These are phyloP conservation scores for Macrotyloma uniflorum DNA, from an alignment of 306 rosid genomes.

Conservation along the genomic window DNA sequence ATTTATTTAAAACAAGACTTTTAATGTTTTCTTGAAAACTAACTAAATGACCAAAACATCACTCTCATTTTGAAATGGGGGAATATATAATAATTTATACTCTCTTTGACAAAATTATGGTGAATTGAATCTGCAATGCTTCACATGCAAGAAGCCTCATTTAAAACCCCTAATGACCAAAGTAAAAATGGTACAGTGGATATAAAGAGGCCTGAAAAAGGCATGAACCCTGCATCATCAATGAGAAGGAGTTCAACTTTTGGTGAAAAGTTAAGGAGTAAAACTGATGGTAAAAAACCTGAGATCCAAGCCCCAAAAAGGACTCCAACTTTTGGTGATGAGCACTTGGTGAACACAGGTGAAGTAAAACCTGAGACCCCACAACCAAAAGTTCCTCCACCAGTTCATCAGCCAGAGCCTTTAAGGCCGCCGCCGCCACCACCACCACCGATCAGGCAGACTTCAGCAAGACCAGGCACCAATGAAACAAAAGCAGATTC, in stretches of 20 bases:
- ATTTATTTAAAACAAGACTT: too few relatives aligned
- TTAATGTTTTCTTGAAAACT: too few relatives aligned
- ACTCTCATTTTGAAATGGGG: too few relatives aligned
- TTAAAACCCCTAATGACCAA: slow-evolving; percentile 38
- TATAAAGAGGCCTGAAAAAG: slow-evolving; percentile 42
- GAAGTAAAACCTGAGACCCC: slow-evolving; percentile 39
- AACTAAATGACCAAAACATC: too few relatives aligned
- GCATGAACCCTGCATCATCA: slow-evolving; percentile 43
- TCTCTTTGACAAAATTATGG: not conserved
- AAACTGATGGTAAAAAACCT: slow-evolving; percentile 22
- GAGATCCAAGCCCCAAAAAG: slow-evolving; percentile 38
- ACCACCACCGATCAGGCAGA: not conserved
- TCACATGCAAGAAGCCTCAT: slow-evolving; percentile 43
- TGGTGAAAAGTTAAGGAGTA: slow-evolving; percentile 23
- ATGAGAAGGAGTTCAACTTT: slow-evolving; percentile 38
- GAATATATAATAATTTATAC: not conserved
- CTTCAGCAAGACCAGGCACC: not conserved
- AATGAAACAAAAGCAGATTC: slow-evolving; percentile 54
- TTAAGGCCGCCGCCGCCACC: slow-evolving; percentile 10
- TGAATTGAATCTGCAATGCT: not conserved
- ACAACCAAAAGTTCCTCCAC: slow-evolving; percentile 5
- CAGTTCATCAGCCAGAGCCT: slow-evolving; percentile 26
- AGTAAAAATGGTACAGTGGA: slow-evolving; percentile 31
- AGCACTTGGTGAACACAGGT: slow-evolving; percentile 15
- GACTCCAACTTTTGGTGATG: slow-evolving; percentile 38